Conservation (phyloP, 192 early-diverging fungal genomes). For the Cladochytrium replicatum region DNA sequence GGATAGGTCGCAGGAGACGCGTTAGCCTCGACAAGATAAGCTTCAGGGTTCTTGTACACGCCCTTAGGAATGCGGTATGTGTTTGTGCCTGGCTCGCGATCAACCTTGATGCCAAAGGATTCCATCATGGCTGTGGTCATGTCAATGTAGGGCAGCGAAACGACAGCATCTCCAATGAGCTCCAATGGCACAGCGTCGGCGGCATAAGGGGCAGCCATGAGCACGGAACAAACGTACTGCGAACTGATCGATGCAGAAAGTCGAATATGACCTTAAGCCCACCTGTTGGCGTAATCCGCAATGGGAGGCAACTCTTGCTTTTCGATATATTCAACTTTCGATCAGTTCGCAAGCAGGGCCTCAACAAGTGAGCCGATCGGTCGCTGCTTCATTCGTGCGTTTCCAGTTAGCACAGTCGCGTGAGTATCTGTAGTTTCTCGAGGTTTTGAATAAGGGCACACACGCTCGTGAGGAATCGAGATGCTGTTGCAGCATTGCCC, state of each 20-base stretch:
- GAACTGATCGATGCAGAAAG: slow-evolving; percentile 89
- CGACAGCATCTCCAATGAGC: slow-evolving; percentile 84
- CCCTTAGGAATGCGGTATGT: slow-evolving; percentile 74
- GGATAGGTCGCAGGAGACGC: slow-evolving; percentile 96
- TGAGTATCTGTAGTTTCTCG: no score
- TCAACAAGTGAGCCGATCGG: slow-evolving; percentile 84
- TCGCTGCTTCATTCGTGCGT: slow-evolving; percentile 95
- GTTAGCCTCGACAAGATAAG: slow-evolving; percentile 90
- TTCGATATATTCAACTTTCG: slow-evolving; percentile 64
- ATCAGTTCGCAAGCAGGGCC: slow-evolving; percentile 74
- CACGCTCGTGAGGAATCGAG: slow-evolving; percentile 87
- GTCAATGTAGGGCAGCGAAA: slow-evolving; percentile 97
- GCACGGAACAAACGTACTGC: slow-evolving; percentile 95
- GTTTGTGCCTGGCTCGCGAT: slow-evolving; percentile 54
- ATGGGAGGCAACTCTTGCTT: slow-evolving; percentile 75
- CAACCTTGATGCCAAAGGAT: slow-evolving; percentile 77
- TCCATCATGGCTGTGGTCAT: slow-evolving; percentile 99
- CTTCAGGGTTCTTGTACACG: slow-evolving; percentile 68
- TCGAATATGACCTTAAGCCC: slow-evolving; percentile 74
- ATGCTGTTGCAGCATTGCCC: slow-evolving; percentile 95
- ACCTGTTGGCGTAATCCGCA: slow-evolving; percentile 61
- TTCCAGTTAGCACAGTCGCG: slow-evolving; percentile 67
- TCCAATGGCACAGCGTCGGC: slow-evolving; percentile 63
- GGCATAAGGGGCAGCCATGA: slow-evolving; percentile 95
- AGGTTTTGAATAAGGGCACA: slow-evolving; percentile 68